Conservation (phyloP, 2,329 filamentous ascomycete genomes). For the Atkinsonella hypoxylon region DNA sequence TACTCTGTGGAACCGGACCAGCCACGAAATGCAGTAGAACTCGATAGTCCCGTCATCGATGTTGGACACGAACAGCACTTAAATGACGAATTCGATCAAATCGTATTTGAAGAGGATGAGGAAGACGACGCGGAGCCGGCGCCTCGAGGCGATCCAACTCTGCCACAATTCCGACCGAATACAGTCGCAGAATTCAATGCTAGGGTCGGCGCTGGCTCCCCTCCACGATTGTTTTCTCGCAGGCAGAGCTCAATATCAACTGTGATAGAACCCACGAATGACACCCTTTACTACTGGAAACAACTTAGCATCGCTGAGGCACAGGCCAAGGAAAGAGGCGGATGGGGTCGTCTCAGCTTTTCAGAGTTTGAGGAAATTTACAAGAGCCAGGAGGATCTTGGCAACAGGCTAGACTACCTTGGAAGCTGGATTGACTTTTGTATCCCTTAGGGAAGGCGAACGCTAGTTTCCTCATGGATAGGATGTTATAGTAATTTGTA, state of each 20-base stretch:
- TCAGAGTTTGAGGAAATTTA: slow-evolving; percentile 71
- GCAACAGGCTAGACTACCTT: slow-evolving; percentile 63
- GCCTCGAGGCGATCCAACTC: slow-evolving; percentile 43
- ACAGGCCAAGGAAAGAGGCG: slow-evolving; percentile 60
- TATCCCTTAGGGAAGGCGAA: slow-evolving; percentile 36
- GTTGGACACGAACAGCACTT: slow-evolving; percentile 12
- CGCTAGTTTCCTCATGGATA: too few relatives aligned
- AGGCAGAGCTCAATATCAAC: background rate
- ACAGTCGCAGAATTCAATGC: slow-evolving; percentile 16
- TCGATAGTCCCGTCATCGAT: slow-evolving; percentile 16
- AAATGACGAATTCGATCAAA: slow-evolving; percentile 4
- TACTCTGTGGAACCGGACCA: slow-evolving; percentile 28
- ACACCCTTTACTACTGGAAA: slow-evolving; percentile 36
- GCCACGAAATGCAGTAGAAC: slow-evolving; percentile 21
- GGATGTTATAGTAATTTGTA: too few relatives aligned
- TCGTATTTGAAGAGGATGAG: background rate
- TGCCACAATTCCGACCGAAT: slow-evolving; percentile 59
- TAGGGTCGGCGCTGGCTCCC: background rate
- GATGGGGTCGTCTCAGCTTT: slow-evolving; percentile 65
- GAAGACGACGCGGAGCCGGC: slow-evolving; percentile 11
- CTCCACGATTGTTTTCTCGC: background rate
- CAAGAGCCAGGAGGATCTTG: slow-evolving; percentile 49
- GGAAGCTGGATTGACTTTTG: slow-evolving; percentile 85
- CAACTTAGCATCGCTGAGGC: slow-evolving; percentile 52
- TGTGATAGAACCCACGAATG: slow-evolving; percentile 13